These are phyloP conservation scores for Hansenula sp. DNA, from an alignment of 1,139 yeast genomes.

Conservation along the genomic window DNA sequence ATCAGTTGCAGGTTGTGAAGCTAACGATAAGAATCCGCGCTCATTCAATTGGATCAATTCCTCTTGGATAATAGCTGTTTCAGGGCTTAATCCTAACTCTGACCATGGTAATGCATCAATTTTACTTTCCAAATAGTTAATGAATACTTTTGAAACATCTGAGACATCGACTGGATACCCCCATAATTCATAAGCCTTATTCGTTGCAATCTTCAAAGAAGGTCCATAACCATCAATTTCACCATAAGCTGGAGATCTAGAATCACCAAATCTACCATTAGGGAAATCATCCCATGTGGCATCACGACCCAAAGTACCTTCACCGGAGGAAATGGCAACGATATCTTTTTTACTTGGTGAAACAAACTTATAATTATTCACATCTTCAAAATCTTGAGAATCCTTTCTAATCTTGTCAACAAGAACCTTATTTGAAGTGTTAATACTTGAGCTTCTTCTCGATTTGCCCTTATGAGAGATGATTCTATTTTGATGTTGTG, in stretches of 20 bases:
- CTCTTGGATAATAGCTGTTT: slow-evolving; percentile 90
- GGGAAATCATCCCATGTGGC: slow-evolving; percentile 99
- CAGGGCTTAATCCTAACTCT: slow-evolving; percentile 79
- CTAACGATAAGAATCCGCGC: slow-evolving; percentile 77
- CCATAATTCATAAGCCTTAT: slow-evolving; percentile 73
- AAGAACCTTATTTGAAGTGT: slow-evolving; percentile 44
- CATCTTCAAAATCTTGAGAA: slow-evolving; percentile 22
- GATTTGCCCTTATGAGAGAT: slow-evolving; percentile 14
- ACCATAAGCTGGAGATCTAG: slow-evolving; percentile 96
- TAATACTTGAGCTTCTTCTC: slow-evolving; percentile 43
- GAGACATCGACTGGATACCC: slow-evolving; percentile 65
- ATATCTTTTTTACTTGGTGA: slow-evolving; percentile 48
- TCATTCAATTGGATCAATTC: slow-evolving; percentile 76
- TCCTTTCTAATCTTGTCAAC: slow-evolving; percentile 25
- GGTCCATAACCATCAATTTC: slow-evolving; percentile 98
- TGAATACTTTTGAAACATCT: slow-evolving; percentile 69
- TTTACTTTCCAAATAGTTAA: slow-evolving; percentile 70
- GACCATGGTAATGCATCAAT: slow-evolving; percentile 89
- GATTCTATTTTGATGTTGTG: neutral
- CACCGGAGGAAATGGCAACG: slow-evolving; percentile 77
- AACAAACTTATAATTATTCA: slow-evolving; percentile 16
- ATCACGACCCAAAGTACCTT: slow-evolving; percentile 82
- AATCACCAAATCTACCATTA: slow-evolving; percentile 96
- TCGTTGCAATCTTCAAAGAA: slow-evolving; percentile 70
- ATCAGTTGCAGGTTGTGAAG: slow-evolving; percentile 94